These are phyloP conservation scores for Gynostemma pentaphyllum DNA, from an alignment of 306 rosid species.

Conservation along the genomic window DNA sequence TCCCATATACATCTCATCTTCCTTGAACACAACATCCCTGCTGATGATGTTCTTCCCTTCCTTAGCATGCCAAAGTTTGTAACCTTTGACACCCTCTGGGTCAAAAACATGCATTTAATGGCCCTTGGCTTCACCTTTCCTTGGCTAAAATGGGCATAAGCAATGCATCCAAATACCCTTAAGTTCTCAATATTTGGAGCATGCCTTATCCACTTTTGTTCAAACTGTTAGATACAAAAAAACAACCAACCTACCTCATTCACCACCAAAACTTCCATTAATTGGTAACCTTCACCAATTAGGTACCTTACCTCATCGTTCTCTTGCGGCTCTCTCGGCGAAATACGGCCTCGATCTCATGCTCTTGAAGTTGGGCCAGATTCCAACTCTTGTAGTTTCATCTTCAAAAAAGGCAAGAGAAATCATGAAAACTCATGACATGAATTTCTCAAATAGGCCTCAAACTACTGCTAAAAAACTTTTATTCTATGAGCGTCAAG, in stretches of 20 bases:
- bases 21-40: too few species aligned
- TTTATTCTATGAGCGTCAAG: slow-evolving; percentile 13
- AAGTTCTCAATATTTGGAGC: too few species aligned
- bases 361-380: slow-evolving; percentile 35
- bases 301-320: slow-evolving; percentile 21
- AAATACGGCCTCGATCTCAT: slow-evolving; percentile 33
- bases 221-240: background rate
- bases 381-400: slow-evolving; percentile 31
- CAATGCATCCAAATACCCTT: too few species aligned
- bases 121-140: background rate
- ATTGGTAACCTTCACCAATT: slow-evolving; percentile 48
- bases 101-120: too few species aligned
- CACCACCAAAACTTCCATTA: slow-evolving; percentile 31
- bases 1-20: too few species aligned
- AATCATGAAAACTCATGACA: slow-evolving; percentile 37
- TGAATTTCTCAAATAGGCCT: slow-evolving; percentile 28
- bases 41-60: too few species aligned
- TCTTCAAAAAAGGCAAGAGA: slow-evolving; percentile 31
- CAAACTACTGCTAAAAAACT: slow-evolving; percentile 11
- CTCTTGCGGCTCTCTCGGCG: slow-evolving; percentile 16
- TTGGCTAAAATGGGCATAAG: too few species aligned
- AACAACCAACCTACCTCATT: slow-evolving; percentile 13
- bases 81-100: too few species aligned
- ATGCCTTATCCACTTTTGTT: background rate
- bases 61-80: too few species aligned